These are phyloP conservation scores for Nemania sp. DNA, from an alignment of 2,329 filamentous ascomycete species.

Conservation along the genomic window DNA sequence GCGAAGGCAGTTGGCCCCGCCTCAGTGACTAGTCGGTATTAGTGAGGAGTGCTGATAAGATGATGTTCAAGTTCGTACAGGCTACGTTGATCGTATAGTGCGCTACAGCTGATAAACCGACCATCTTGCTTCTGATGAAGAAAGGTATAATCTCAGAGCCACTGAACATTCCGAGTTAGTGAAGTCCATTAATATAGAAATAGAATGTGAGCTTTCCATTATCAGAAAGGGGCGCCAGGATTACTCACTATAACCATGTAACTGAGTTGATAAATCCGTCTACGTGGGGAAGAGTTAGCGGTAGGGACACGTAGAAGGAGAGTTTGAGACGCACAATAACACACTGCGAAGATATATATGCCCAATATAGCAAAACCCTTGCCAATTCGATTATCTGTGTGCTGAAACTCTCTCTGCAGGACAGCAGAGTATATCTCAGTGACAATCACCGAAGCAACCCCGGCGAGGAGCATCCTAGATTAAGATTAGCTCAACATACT, in stretches of 20 bases:
- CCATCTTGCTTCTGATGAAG: conserved; percentile 64
- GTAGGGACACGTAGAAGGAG: not conserved
- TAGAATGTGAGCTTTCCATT: no score
- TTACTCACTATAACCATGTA: conserved; percentile 68
- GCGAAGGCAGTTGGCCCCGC: conserved; percentile 67
- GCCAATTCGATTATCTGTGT: conserved; percentile 65
- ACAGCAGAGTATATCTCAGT: conserved; percentile 70
- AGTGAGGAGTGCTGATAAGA: not conserved
- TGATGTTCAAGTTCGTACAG: conserved; percentile 38
- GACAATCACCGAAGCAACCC: conserved; percentile 63
- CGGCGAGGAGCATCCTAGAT: conserved; percentile 65
- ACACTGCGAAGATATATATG: conserved; percentile 67
- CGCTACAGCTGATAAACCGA: conserved; percentile 65
- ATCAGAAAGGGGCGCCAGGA: no score
- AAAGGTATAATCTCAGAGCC: conserved; percentile 67
- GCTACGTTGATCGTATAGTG: conserved; percentile 68
- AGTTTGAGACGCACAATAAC: conserved; percentile 58
- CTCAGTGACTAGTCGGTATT: conserved; percentile 56
- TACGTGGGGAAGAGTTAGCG: not conserved
- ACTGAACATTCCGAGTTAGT: no score
- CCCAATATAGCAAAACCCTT: conserved; percentile 71
- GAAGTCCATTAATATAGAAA: no score
- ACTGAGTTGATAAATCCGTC: conserved; percentile 62
- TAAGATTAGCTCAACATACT: conserved; percentile 41
- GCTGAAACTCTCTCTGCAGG: conserved; percentile 68